These are phyloP conservation scores for Aleurites moluccanus DNA, from an alignment of 441 rosid species.

Conservation along the genomic window DNA sequence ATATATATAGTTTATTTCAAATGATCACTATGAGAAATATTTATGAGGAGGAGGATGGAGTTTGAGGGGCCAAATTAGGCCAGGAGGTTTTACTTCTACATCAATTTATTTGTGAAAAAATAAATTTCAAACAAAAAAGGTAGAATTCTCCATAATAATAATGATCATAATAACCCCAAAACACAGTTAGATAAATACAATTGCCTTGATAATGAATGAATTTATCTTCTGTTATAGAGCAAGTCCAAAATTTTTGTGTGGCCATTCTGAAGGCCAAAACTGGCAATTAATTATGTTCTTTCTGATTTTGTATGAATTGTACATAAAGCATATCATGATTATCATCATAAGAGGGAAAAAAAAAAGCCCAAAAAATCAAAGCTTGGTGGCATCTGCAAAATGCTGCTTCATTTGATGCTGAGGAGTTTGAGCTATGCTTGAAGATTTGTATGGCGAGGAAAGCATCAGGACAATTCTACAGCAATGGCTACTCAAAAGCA, in stretches of 20 bases:
- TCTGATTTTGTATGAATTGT: conserved; percentile 11
- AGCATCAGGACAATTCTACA: background rate
- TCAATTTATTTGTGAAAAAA: too few species aligned
- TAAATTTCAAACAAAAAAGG: too few species aligned
- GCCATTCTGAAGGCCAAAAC: background rate
- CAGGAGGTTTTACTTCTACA: too few species aligned
- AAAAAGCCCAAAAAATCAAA: background rate
- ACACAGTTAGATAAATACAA: background rate
- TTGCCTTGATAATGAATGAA: background rate
- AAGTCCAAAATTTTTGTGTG: background rate
- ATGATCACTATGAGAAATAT: too few species aligned
- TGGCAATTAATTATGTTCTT: background rate
- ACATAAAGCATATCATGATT: conserved; percentile 8
- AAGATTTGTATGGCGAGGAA: background rate
- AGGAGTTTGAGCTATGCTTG: background rate
- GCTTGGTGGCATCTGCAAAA: conserved; percentile 7
- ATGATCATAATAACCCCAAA: too few species aligned
- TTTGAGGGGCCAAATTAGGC: too few species aligned
- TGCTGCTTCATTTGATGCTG: background rate
- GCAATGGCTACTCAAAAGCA: conserved; percentile 29
- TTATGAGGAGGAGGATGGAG: too few species aligned
- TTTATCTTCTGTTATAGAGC: background rate
- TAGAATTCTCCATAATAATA: too few species aligned
- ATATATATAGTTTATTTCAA: too few species aligned
- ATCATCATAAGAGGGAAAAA: background rate